A percentile compares a stretch with the other conserved stretches of the same genome.
Conservation (phyloP, 2,329 filamentous ascomycete species). For the Cladosporium phlei region DNA sequence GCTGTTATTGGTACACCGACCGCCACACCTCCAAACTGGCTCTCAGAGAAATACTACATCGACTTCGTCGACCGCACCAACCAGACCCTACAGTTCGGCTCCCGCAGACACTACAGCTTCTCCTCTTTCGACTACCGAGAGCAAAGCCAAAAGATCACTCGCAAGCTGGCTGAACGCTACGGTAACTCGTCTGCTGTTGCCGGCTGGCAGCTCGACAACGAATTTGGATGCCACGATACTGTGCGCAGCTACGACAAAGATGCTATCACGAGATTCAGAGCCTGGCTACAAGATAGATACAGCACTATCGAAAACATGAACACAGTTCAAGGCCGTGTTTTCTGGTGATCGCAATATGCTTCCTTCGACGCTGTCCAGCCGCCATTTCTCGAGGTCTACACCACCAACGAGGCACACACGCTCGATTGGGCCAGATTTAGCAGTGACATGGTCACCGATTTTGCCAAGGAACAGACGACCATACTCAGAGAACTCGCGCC, state of each 20-base stretch:
- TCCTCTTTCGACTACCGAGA: constrained; percentile 24
- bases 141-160: constrained; percentile 22
- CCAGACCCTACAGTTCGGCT: constrained; percentile 21
- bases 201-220: constrained; percentile 24
- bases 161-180: constrained; percentile 22
- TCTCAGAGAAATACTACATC: constrained; percentile 22
- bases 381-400: constrained; percentile 24
- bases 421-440: constrained; percentile 25
- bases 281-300: constrained; percentile 24
- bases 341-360: constrained; percentile 24
- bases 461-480: constrained; percentile 22
- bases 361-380: constrained; percentile 22
- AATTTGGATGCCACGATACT: constrained; percentile 25
- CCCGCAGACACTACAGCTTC: constrained; percentile 22
- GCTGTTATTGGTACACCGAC: constrained; percentile 23
- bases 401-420: constrained; percentile 22
- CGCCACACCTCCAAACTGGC: constrained; percentile 23
- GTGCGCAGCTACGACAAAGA: constrained; percentile 23
- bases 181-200: constrained; percentile 20
- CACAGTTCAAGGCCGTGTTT: constrained; percentile 22
- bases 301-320: constrained; percentile 24
- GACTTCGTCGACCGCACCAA: constrained; percentile 24
- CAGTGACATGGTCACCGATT: constrained; percentile 24
- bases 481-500: constrained; percentile 20
- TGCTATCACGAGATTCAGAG: constrained; percentile 21